These are phyloP conservation scores for Cicer arietinum DNA, from an alignment of 306 rosid genomes.

Conservation along the genomic window DNA sequence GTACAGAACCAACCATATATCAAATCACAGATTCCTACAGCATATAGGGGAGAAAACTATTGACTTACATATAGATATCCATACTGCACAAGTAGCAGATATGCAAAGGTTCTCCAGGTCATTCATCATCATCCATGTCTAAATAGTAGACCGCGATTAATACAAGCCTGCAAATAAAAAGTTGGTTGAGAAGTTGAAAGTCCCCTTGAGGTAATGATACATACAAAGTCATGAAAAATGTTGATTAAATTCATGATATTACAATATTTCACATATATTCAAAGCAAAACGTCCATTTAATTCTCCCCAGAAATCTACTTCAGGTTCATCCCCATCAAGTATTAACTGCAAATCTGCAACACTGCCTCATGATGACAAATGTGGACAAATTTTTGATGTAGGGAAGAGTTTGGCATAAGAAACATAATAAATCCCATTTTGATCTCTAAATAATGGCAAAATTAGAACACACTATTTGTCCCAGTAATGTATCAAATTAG, in stretches of 20 bases:
- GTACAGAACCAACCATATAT: slow-evolving; percentile 1
- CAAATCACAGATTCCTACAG: slow-evolving; percentile 19
- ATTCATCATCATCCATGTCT: slow-evolving; percentile 63
- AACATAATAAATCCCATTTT: neutral
- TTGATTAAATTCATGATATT: neutral
- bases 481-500: slow-evolving; percentile 9
- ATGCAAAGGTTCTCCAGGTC: slow-evolving; percentile 53
- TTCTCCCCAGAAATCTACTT: neutral
- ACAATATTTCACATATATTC: neutral
- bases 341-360: slow-evolving; percentile 28
- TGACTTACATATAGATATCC: slow-evolving; percentile 52
- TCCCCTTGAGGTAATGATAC: slow-evolving; percentile 14
- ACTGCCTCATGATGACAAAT: slow-evolving; percentile 21
- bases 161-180: slow-evolving; percentile 78
- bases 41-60: neutral
- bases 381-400: slow-evolving; percentile 4
- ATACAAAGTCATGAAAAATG: slow-evolving; percentile 8
- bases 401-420: slow-evolving; percentile 25
- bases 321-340: slow-evolving; percentile 25
- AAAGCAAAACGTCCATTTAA: neutral
- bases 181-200: slow-evolving; percentile 38
- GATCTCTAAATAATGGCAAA: slow-evolving; percentile 1
- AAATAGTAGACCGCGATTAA: slow-evolving; percentile 65
- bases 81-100: slow-evolving; percentile 47
- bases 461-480: neutral